Base-by-base conservation (phyloP, 352 stramenopile genomes). In the Pythium brassicae region DNA sequence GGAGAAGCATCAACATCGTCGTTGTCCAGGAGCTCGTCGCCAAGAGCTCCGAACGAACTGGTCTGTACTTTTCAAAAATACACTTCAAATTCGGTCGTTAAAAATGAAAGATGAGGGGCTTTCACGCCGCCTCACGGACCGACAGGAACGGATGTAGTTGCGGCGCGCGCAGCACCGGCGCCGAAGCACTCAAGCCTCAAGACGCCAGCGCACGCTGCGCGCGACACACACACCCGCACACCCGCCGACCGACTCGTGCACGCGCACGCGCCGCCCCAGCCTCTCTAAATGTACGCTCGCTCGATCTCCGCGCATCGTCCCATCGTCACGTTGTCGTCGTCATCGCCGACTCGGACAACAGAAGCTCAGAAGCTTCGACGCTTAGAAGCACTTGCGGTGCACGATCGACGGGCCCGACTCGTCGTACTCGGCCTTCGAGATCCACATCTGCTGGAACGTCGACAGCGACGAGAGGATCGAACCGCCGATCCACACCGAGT, bases 371-470 rank as follows among this genome's bases (percentile, higher is more conserved):
- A 4, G 29, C 9, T 9, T 35, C 29, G 5, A 4, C 5, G 4
- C 29, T 35, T 52, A 59, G 6, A 59, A 95, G 80, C 91, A 98
- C 75, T 98, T 98, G 66, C 90, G 83, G 79, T 98, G 94, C 44
- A 99, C 93, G 70, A 99, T 98, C 19, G 83, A 96, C 34, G 96
- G 92, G 19, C 96, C 96, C 60, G 83, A 93, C 50, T 99, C 96
- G 56, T 99, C 96, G 74, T 99, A 99, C 62, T 99, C 95, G 46
- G 87, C 78, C 87, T 98, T 98, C 29, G 86, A 94, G 74, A 99
- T 98, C 94, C 95, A 99, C 93, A 98, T 98, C 62, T 97, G 87
- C 72, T 98, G 91, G 92, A 99, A 99, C 53, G 96, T 98, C 53
- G 92, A 97, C n/a, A 98, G 76, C 60, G 92, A 98, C 22, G 95